Evolutionary conservation across 2,329 filamentous ascomycete genomes (phyloP).

Genomic region (Orbilia brochopaga): DNA sequence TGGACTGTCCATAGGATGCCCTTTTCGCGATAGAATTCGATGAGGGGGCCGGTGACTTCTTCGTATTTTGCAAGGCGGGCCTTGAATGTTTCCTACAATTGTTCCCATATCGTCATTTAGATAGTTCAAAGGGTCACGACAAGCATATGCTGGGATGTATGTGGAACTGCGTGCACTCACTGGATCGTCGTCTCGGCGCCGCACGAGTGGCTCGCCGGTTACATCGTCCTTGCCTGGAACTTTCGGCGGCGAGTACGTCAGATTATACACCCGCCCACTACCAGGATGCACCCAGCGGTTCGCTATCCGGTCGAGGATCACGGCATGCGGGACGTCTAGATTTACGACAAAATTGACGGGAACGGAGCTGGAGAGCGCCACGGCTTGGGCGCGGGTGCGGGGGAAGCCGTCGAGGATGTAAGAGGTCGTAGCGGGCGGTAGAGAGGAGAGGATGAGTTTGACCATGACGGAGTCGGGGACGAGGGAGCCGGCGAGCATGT

Average conservation of each 20-base stretch:
- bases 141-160: background rate
- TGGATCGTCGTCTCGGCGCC: conserved; percentile 78
- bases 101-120: conserved; percentile 4
- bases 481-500: conserved; percentile 86
- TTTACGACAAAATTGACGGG: conserved; percentile 52
- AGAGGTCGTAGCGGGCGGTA: conserved; percentile 71
- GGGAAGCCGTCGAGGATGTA: conserved; percentile 98
- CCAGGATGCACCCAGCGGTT: conserved; percentile 92
- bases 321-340: conserved; percentile 74
- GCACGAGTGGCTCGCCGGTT: conserved; percentile 83
- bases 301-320: conserved; percentile 87
- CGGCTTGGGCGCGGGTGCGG: conserved; percentile 80
- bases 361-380: conserved; percentile 56
- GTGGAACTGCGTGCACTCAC: conserved; percentile 31
- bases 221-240: conserved; percentile 83
- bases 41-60: conserved; percentile 80
- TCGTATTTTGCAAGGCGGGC: conserved; percentile 80
- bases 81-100: conserved; percentile 77
- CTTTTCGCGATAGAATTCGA: conserved; percentile 86
- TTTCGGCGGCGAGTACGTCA: conserved; percentile 84
- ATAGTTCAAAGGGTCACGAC: background rate
- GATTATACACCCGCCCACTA: conserved; percentile 93
- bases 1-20: conserved; percentile 85
- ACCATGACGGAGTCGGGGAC: conserved; percentile 91
- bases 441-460: conserved; percentile 71